Conservation (phyloP, 75 land plant species). For the Picea glauca region DNA sequence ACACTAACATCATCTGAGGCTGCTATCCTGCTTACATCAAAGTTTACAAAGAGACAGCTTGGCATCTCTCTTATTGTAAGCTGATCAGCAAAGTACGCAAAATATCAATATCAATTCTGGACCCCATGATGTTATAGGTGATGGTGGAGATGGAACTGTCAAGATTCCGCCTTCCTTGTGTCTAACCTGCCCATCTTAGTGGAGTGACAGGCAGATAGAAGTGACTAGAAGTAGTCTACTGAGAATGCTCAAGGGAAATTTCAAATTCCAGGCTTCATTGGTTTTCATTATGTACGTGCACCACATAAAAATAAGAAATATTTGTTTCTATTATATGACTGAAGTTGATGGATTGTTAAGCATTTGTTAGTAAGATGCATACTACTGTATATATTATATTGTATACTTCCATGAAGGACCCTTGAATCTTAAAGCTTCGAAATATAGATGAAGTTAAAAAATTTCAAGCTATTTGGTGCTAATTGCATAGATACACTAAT, state of each 20-base stretch:
- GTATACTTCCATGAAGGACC: not conserved
- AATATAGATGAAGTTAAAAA: not conserved
- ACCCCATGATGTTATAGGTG: not conserved
- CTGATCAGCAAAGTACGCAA: not conserved
- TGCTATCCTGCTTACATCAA: not conserved
- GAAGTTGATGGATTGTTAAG: not conserved
- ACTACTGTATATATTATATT: not conserved
- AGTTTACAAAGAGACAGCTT: not conserved
- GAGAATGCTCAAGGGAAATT: slow-evolving; percentile 1
- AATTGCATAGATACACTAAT: not conserved
- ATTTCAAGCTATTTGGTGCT: not conserved
- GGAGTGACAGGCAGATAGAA: not conserved
- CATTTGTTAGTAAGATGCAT: not conserved
- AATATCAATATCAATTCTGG: not conserved
- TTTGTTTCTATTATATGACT: not conserved
- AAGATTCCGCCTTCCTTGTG: not conserved
- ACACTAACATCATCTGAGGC: not conserved
- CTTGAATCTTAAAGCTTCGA: not conserved
- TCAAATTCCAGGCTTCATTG: not conserved
- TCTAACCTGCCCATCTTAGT: not conserved
- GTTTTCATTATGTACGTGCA: not conserved
- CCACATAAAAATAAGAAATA: not conserved
- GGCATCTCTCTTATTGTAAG: not conserved
- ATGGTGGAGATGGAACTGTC: not conserved
- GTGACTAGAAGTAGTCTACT: not conserved